A percentile compares a stretch with the other conserved stretches of the same genome.
Conservation (phyloP, 2,329 filamentous ascomycete species). For the Aspergillus oerlinghausenensis region DNA sequence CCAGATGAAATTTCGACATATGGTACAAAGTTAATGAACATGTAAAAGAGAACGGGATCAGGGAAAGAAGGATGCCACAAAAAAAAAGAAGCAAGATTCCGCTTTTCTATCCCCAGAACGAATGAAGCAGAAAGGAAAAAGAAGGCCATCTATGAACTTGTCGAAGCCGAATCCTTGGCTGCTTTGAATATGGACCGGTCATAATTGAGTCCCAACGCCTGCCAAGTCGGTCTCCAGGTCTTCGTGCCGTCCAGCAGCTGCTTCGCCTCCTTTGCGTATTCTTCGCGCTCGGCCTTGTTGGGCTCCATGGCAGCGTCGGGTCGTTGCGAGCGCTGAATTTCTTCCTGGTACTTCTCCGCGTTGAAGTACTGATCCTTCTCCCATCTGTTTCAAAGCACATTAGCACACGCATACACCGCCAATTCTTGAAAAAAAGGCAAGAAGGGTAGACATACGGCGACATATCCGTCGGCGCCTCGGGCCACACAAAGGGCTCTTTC, state of each 20-base stretch:
- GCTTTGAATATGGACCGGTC: slow-evolving; percentile 23
- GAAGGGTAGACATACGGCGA: slow-evolving; percentile 45
- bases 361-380: slow-evolving; percentile 57
- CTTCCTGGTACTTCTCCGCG: slow-evolving; percentile 46
- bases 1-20: not conserved
- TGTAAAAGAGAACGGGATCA: not conserved
- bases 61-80: not conserved
- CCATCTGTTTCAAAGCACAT: slow-evolving; percentile 45
- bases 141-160: slow-evolving; percentile 8
- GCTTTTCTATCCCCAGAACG: slow-evolving; percentile 3
- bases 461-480: slow-evolving; percentile 60
- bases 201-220: slow-evolving; percentile 38
- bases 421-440: slow-evolving; percentile 7
- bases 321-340: slow-evolving; percentile 33
- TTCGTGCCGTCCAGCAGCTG: slow-evolving; percentile 57
- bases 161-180: slow-evolving; percentile 9
- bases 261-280: slow-evolving; percentile 58
- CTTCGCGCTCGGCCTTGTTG: slow-evolving; percentile 40
- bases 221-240: slow-evolving; percentile 55
- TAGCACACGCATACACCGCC: slow-evolving; percentile 8
- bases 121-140: slow-evolving; percentile 2
- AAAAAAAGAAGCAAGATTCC: slow-evolving; percentile 3
- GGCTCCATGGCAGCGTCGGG: slow-evolving; percentile 32
- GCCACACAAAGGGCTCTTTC: slow-evolving; percentile 82
- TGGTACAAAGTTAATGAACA: not conserved